phyloP scores from a whole-genome alignment of 2,329 filamentous ascomycete genomes.

The Aspergillus tamarii region DNA sequence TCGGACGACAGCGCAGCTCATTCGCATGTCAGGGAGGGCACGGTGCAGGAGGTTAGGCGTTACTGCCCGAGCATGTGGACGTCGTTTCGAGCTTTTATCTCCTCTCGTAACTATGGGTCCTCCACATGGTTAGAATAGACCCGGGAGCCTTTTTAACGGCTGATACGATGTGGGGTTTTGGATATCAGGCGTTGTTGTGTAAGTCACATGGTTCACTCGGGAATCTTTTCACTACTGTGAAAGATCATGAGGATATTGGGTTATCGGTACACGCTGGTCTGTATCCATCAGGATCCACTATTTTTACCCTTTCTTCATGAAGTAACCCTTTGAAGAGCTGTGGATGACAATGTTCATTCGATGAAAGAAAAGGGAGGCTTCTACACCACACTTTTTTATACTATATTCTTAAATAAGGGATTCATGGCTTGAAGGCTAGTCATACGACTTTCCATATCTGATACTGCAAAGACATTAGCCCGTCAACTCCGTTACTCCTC shows the following conservation, averaged over 20 bases:
- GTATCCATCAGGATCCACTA: neutral
- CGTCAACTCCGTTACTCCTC: constrained; percentile 1
- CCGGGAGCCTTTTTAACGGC: neutral
- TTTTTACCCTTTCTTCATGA: neutral
- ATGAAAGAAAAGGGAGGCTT: neutral
- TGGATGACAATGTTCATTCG: neutral
- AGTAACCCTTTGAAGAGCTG: neutral
- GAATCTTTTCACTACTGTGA: neutral
- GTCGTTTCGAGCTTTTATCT: neutral
- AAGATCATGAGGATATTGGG: neutral
- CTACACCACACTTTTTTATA: neutral
- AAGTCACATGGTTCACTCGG: neutral
- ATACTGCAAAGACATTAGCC: neutral
- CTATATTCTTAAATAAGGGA: neutral
- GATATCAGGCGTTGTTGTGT: neutral
- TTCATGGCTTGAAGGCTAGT: neutral
- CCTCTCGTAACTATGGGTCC: constrained; percentile 5
- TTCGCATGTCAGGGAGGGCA: neutral
- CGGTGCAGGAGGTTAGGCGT: neutral
- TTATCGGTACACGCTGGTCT: neutral
- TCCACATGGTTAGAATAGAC: constrained; percentile 9
- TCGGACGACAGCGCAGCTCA: constrained; percentile 5
- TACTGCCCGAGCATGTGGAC: constrained; percentile 4
- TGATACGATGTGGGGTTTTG: neutral
- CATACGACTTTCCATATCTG: neutral